phyloP scores from a whole-genome alignment of 2,329 filamentous ascomycete genomes.

The Zasmidium cellare region DNA sequence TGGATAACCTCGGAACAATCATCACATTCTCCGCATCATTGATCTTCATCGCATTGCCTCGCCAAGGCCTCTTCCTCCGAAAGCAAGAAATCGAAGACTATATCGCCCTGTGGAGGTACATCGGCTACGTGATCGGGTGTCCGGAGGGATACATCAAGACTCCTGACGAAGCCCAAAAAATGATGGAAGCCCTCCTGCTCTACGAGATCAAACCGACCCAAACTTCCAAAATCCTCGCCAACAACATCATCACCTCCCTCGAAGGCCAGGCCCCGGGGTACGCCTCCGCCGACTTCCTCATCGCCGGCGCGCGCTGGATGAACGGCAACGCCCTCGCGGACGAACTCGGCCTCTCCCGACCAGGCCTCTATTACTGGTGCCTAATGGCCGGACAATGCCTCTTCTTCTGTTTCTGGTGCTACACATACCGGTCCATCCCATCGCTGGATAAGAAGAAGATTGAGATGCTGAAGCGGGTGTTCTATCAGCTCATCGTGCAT shows the following conservation, averaged over 20 bases:
- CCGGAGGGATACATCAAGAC: constrained; percentile 58
- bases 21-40: constrained; percentile 67
- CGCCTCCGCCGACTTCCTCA: constrained; percentile 65
- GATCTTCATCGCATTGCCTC: constrained; percentile 68
- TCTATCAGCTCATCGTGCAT: constrained; percentile 63
- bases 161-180: constrained; percentile 55
- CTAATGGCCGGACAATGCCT: constrained; percentile 66
- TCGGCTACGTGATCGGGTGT: constrained; percentile 70
- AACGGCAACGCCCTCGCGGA: constrained; percentile 66
- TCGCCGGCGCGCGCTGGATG: constrained; percentile 67
- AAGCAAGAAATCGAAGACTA: constrained; percentile 67
- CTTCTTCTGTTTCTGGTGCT: constrained; percentile 61
- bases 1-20: constrained; percentile 73
- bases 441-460: constrained; percentile 56
- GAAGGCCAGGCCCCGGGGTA: constrained; percentile 65
- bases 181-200: constrained; percentile 68
- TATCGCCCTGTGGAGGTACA: constrained; percentile 73
- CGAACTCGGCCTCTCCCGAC: constrained; percentile 58
- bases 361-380: constrained; percentile 58
- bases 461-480: constrained; percentile 50
- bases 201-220: constrained; percentile 66
- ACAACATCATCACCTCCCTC: constrained; percentile 73
- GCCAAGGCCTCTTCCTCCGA: constrained; percentile 69
- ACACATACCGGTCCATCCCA: constrained; percentile 52
- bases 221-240: constrained; percentile 65